A percentile compares a stretch with the other conserved stretches of the same genome.
These are phyloP conservation scores for Chamaecrista fasciculata DNA, from an alignment of 306 rosid genomes.

Conservation along the genomic window DNA sequence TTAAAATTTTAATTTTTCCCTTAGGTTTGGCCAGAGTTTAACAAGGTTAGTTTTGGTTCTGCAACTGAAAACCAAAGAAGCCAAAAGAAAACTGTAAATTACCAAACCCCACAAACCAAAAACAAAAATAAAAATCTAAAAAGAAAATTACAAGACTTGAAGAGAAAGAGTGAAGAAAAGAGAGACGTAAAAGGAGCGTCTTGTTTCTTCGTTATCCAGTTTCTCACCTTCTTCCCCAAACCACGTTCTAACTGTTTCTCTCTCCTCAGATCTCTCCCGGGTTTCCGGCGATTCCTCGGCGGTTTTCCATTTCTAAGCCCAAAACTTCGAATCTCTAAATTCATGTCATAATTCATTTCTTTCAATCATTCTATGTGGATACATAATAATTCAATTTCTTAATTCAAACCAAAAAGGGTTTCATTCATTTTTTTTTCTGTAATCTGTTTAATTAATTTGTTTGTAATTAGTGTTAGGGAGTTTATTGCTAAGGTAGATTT, in stretches of 20 bases:
- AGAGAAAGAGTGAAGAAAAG: slow-evolving; percentile 13
- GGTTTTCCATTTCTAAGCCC: slow-evolving; percentile 27
- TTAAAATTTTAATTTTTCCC: too few relatives aligned
- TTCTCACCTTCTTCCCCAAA: background rate
- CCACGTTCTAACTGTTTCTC: slow-evolving; percentile 31
- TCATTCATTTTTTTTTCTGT: background rate
- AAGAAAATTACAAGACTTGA: background rate
- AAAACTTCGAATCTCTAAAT: background rate
- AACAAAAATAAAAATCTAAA: background rate
- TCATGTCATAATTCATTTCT: slow-evolving; percentile 33
- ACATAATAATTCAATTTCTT: background rate
- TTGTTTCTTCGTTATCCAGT: slow-evolving; percentile 45
- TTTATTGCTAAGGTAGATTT: background rate
- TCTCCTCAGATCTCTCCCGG: slow-evolving; percentile 38
- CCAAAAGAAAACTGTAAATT: too few relatives aligned
- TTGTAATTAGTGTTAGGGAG: slow-evolving; percentile 9
- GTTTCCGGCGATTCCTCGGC: slow-evolving; percentile 36
- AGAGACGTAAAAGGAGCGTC: slow-evolving; percentile 36
- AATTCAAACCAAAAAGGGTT: background rate
- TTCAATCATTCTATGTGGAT: background rate
- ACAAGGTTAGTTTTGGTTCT: too few relatives aligned
- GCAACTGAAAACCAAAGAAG: too few relatives aligned
- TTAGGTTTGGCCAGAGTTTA: too few relatives aligned
- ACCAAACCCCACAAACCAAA: background rate
- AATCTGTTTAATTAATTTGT: slow-evolving; percentile 19